A percentile compares a stretch with the other conserved stretches of the same genome.
Conservation (phyloP, 2,329 filamentous ascomycete genomes). For the Ascochyta clinopodiicola region DNA sequence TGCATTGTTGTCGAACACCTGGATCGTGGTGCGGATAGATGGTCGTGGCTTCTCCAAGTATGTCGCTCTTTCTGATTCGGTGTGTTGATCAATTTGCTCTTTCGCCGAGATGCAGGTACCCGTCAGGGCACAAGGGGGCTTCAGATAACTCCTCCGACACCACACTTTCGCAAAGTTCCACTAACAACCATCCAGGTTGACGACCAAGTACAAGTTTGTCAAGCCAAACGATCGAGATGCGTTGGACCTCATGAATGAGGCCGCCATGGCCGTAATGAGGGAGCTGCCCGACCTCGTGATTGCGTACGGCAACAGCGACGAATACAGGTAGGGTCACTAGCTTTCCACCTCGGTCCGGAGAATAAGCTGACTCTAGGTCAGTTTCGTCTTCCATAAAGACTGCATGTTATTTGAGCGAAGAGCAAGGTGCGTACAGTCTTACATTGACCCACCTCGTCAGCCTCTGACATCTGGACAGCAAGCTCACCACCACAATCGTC, state of each 20-base stretch:
- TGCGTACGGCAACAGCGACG: constrained; percentile 93
- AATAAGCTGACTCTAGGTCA: constrained; percentile 52
- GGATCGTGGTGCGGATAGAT: constrained; percentile 93
- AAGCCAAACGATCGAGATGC: constrained; percentile 93
- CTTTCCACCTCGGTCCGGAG: neutral
- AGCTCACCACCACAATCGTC: constrained; percentile 87
- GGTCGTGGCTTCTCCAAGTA: constrained; percentile 95
- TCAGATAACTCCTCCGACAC: neutral
- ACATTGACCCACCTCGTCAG: neutral
- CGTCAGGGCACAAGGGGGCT: constrained; percentile 9
- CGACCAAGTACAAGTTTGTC: constrained; percentile 79
- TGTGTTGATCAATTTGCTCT: constrained; percentile 8
- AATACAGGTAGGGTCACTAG: constrained; percentile 71
- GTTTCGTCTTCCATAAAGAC: constrained; percentile 87
- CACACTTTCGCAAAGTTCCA: too few relatives aligned
- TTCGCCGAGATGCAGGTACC: constrained; percentile 26
- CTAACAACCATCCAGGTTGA: constrained; percentile 64
- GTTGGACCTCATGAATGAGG: constrained; percentile 91
- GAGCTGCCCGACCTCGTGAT: constrained; percentile 85
- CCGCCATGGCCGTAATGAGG: constrained; percentile 82
- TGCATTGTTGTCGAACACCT: constrained; percentile 83
- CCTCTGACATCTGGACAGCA: constrained; percentile 60
- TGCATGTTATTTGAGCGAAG: constrained; percentile 85
- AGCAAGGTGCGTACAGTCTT: constrained; percentile 63
- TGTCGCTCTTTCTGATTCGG: constrained; percentile 14